These are phyloP conservation scores for Phytophthora sp. DNA, from an alignment of 352 stramenopile species.

Conservation along the genomic window DNA sequence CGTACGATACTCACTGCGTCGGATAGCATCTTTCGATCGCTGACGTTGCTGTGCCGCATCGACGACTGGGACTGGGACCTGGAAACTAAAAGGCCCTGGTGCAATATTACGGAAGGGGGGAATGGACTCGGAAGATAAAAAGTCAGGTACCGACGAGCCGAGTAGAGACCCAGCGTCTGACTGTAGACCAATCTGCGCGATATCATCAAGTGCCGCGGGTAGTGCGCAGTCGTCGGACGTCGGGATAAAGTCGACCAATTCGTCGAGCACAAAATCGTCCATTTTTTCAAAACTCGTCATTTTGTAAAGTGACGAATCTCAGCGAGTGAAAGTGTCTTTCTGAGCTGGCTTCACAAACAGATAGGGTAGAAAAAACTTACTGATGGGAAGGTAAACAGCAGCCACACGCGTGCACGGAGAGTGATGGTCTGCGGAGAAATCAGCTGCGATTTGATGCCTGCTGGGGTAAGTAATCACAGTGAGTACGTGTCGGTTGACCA, in stretches of 20 bases:
- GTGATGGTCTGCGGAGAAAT: slow-evolving; percentile 27
- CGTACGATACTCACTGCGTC: slow-evolving; percentile 45
- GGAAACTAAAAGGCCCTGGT: neutral
- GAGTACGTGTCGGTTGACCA: too few species aligned
- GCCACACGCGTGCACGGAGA: slow-evolving; percentile 14
- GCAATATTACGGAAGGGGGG: neutral
- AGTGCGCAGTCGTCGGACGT: slow-evolving; percentile 27
- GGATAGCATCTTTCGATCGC: slow-evolving; percentile 37
- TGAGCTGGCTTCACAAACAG: slow-evolving; percentile 18
- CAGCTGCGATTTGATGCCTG: slow-evolving; percentile 13
- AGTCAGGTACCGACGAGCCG: neutral
- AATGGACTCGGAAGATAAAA: slow-evolving; percentile 1
- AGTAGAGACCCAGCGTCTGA: slow-evolving; percentile 4
- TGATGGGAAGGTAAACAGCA: slow-evolving; percentile 19
- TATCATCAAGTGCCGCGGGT: slow-evolving; percentile 8
- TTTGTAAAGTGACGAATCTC: slow-evolving; percentile 13
- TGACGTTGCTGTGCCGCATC: neutral
- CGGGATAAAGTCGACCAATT: slow-evolving; percentile 35
- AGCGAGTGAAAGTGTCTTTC: neutral
- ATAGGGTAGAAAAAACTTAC: slow-evolving; percentile 30
- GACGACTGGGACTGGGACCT: neutral
- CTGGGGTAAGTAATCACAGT: too few species aligned
- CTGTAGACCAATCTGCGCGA: slow-evolving; percentile 6
- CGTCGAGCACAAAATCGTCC: slow-evolving; percentile 36
- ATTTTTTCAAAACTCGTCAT: slow-evolving; percentile 35